Percentiles rank a stretch among this genome's conserved stretches.
phyloP scores from a whole-genome alignment of 768 basidiomycete species.

The Lactifluus rugatus region DNA sequence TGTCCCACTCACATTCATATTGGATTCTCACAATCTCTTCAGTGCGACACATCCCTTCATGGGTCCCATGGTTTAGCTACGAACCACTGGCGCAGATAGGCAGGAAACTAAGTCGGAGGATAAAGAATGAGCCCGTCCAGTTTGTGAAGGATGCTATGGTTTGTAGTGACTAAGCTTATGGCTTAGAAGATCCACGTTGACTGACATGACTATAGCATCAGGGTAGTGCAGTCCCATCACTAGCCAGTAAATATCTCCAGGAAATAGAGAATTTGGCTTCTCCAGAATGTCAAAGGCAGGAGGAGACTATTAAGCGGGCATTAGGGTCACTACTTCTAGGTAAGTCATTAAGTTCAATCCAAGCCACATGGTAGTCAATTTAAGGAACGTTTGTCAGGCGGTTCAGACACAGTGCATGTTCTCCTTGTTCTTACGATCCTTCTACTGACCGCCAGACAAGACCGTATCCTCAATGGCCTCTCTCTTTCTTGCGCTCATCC shows the following conservation, averaged over 20 bases:
- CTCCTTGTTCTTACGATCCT: background rate
- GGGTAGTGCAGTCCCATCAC: background rate
- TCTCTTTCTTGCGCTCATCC: background rate
- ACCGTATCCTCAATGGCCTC: background rate
- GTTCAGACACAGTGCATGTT: background rate
- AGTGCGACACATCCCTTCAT: conserved; percentile 7
- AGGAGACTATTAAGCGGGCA: background rate
- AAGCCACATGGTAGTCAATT: background rate
- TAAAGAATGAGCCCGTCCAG: conserved; percentile 2
- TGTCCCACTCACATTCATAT: background rate
- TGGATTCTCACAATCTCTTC: background rate
- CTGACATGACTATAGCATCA: background rate
- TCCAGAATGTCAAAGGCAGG: background rate
- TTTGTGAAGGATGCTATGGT: conserved; percentile 8
- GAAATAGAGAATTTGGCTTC: background rate
- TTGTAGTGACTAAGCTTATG: background rate
- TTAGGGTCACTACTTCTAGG: conserved; percentile 1
- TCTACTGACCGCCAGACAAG: background rate
- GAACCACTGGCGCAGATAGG: background rate
- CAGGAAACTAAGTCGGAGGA: background rate
- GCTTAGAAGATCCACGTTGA: background rate
- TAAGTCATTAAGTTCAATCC: background rate
- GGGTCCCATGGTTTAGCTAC: conserved; percentile 9
- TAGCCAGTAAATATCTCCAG: background rate
- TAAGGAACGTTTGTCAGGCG: background rate